Conservation (phyloP, 257 asterid species). For the Solanum dulcamara region DNA sequence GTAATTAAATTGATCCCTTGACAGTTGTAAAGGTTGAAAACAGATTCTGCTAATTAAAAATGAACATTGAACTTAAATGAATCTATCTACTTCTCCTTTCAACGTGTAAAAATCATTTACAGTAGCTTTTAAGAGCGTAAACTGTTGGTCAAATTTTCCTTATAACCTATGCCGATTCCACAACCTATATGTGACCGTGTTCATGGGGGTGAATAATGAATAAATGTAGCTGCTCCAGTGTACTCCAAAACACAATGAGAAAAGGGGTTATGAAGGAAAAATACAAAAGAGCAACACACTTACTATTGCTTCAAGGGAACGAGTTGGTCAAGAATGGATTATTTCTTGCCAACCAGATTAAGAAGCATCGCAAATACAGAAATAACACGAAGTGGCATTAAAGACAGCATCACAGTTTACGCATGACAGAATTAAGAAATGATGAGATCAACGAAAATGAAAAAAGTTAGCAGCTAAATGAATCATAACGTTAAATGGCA, state of each 20-base stretch:
- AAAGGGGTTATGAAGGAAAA: neutral
- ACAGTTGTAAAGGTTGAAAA: neutral
- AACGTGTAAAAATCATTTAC: too few relatives aligned
- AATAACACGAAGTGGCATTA: neutral
- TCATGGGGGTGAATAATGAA: neutral
- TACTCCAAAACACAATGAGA: neutral
- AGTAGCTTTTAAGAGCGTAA: neutral
- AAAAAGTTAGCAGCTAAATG: neutral
- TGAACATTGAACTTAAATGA: neutral
- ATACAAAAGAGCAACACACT: conserved; percentile 7
- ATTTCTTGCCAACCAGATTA: conserved; percentile 23
- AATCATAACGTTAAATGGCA: neutral
- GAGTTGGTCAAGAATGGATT: conserved; percentile 8
- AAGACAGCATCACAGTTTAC: neutral
- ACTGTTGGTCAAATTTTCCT: neutral
- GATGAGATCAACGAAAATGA: neutral
- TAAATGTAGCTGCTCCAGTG: conserved; percentile 10
- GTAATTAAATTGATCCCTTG: neutral
- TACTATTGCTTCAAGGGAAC: conserved; percentile 31
- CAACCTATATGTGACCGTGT: too few relatives aligned
- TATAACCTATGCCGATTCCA: too few relatives aligned
- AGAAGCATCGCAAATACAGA: conserved; percentile 5
- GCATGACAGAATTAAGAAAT: neutral
- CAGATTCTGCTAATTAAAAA: neutral
- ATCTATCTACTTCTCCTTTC: neutral